phyloP scores from a whole-genome alignment of 2,329 filamentous ascomycete genomes.

The Phaeoacremonium minimum region DNA sequence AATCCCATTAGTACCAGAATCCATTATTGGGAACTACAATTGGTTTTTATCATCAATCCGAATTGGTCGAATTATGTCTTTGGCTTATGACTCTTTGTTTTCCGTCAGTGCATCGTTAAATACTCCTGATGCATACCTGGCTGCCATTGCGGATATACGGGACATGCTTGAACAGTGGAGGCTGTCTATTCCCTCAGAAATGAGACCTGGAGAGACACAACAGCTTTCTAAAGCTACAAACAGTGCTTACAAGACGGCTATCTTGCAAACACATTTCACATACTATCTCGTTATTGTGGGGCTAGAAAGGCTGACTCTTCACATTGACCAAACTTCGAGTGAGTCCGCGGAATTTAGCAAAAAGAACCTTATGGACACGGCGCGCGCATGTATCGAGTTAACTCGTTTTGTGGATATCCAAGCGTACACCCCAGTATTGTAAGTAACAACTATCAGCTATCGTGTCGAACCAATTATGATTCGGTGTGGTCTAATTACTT shows the following conservation, averaged over 20 bases:
- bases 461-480: too few species aligned
- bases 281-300: neutral
- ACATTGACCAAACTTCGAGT: neutral
- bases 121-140: constrained; percentile 16
- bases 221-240: neutral
- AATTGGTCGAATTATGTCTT: constrained; percentile 19
- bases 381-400: neutral
- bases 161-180: constrained; percentile 23
- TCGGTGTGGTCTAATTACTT: too few species aligned
- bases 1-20: constrained; percentile 16
- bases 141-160: constrained; percentile 17
- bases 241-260: too few species aligned
- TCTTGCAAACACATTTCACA: neutral
- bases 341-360: too few species aligned
- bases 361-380: neutral
- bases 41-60: constrained; percentile 19
- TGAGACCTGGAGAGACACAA: constrained; percentile 11
- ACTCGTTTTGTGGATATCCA: neutral
- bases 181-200: constrained; percentile 15
- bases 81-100: constrained; percentile 21
- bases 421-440: neutral
- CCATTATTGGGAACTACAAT: constrained; percentile 15
- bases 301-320: neutral
- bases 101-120: constrained; percentile 19
- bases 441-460: neutral